A percentile compares a stretch with the other conserved stretches of the same genome.
Evolutionary conservation across 1,139 yeast genomes (phyloP).

Genomic region (Groenewaldozyma auringiensis): DNA sequence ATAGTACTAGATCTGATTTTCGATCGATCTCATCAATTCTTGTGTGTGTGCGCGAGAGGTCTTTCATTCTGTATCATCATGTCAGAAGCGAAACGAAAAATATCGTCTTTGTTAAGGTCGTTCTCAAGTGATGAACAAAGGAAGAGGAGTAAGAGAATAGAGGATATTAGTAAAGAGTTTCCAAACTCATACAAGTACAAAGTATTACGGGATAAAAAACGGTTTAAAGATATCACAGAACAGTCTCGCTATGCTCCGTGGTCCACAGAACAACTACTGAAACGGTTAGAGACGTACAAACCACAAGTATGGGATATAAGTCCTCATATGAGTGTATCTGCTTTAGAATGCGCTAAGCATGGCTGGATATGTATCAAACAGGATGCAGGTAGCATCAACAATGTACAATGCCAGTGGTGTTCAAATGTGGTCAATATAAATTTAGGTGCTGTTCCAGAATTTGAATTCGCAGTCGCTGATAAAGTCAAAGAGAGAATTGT

Average conservation of each 20-base stretch:
- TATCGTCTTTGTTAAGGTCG: not conserved
- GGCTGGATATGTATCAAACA: conserved; percentile 9
- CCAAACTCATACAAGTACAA: conserved; percentile 4
- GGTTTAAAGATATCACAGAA: not conserved
- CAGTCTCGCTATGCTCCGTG: conserved; percentile 8
- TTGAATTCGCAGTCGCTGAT: conserved; percentile 1
- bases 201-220: not conserved
- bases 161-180: conserved; percentile 4
- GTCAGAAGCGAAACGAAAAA: not conserved
- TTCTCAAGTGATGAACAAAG: not conserved
- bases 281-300: conserved; percentile 9
- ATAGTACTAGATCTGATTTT: no score
- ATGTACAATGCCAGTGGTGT: conserved; percentile 11
- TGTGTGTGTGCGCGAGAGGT: no score
- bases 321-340: conserved; percentile 3
- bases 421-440: conserved; percentile 1
- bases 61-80: no score
- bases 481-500: conserved; percentile 3
- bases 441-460: conserved; percentile 5
- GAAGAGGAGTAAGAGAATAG: not conserved
- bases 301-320: conserved; percentile 8
- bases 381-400: conserved; percentile 1
- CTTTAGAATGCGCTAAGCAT: conserved; percentile 7
- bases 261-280: conserved; percentile 9
- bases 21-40: no score